Evolutionary conservation across 2,329 filamentous ascomycete genomes (phyloP).

Genomic region (Pseudogymnoascus sp.): DNA sequence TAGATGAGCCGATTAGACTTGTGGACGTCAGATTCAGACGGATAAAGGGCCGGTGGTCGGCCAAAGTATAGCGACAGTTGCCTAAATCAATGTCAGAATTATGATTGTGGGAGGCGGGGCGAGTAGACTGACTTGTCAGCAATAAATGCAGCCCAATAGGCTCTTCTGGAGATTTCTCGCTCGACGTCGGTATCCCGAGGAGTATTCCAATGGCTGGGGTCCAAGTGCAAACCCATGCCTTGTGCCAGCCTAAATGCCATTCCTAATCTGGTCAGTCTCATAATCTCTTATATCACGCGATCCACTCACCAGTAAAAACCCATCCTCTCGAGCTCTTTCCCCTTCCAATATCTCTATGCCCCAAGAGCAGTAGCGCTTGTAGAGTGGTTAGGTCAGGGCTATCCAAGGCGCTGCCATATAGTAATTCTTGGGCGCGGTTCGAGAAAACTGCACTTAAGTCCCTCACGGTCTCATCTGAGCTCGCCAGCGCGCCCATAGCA

Average conservation of each 20-base stretch:
- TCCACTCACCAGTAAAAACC: constrained; percentile 39
- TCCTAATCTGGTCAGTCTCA: background rate
- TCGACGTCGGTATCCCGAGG: constrained; percentile 37
- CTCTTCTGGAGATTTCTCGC: constrained; percentile 42
- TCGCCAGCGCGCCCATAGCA: constrained; percentile 43
- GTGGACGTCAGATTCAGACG: constrained; percentile 43
- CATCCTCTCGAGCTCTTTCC: constrained; percentile 45
- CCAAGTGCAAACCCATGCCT: constrained; percentile 48
- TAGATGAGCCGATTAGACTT: constrained; percentile 45
- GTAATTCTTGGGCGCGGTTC: constrained; percentile 37
- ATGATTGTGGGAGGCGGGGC: background rate
- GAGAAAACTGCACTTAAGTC: constrained; percentile 40
- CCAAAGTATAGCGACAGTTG: constrained; percentile 48
- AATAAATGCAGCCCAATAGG: constrained; percentile 47
- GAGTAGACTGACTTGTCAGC: constrained; percentile 35
- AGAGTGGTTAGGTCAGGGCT: constrained; percentile 42
- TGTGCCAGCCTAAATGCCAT: constrained; percentile 47
- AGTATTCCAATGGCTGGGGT: constrained; percentile 44
- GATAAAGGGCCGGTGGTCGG: constrained; percentile 44
- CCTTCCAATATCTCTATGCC: constrained; percentile 43
- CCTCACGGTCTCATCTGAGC: constrained; percentile 33
- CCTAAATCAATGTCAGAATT: constrained; percentile 4
- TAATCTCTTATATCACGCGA: background rate
- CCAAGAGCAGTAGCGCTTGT: constrained; percentile 40
- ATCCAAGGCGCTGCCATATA: constrained; percentile 42